These are phyloP conservation scores for Ceratorhiza oryzae-sativae DNA, from an alignment of 1,284 basidiomycete genomes.

Conservation along the genomic window DNA sequence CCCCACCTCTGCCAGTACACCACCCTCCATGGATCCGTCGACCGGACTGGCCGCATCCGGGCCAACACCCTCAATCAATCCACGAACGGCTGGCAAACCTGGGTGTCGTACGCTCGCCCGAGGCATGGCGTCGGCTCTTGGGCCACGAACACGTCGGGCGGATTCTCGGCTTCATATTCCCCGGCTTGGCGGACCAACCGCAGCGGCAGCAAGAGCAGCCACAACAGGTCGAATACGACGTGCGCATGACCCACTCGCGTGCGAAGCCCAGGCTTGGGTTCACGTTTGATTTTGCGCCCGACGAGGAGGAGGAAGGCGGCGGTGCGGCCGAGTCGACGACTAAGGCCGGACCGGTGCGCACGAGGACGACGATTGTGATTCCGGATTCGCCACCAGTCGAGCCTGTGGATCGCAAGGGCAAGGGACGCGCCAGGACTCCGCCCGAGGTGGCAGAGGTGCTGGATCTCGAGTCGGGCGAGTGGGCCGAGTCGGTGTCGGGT, in stretches of 20 bases:
- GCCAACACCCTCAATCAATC: not conserved
- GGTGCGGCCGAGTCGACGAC: not conserved
- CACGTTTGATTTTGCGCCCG: slow-evolving; percentile 23
- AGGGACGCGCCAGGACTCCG: slow-evolving; percentile 4
- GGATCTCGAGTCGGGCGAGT: slow-evolving; percentile 8
- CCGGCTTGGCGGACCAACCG: not conserved
- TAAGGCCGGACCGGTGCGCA: no score
- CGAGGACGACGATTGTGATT: slow-evolving; percentile 30
- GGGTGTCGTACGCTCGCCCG: not conserved
- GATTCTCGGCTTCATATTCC: not conserved
- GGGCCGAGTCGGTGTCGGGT: not conserved
- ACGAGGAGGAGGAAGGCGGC: slow-evolving; percentile 5
- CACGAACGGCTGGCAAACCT: not conserved
- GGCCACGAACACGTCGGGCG: not conserved
- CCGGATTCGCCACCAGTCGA: slow-evolving; percentile 12
- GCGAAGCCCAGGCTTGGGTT: slow-evolving; percentile 15
- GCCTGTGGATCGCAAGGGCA: slow-evolving; percentile 19
- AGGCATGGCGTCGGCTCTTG: not conserved
- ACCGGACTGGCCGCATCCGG: not conserved
- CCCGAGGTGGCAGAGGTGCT: not conserved
- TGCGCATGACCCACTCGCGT: slow-evolving; percentile 35
- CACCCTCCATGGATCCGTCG: not conserved
- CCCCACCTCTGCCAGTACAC: not conserved
- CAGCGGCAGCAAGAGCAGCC: not conserved
- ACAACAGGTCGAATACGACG: slow-evolving; percentile 2